phyloP scores from a whole-genome alignment of 306 rosid genomes.

The Mimosa bimucronata region DNA sequence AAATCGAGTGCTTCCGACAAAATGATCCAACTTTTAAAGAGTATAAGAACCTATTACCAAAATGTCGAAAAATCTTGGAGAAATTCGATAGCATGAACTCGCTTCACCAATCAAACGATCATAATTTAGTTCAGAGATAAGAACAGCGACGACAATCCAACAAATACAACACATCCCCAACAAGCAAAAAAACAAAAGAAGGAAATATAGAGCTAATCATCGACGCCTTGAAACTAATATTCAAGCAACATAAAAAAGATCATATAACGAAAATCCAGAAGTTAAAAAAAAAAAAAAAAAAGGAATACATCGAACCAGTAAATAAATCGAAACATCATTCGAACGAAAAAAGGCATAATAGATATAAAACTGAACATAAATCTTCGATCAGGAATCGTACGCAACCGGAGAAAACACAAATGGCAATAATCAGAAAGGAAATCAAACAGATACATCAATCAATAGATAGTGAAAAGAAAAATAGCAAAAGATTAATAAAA shows the following conservation, averaged over 20 bases:
- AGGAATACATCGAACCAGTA: neutral
- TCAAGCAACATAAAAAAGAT: slow-evolving; percentile 29
- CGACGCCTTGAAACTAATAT: neutral
- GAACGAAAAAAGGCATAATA: neutral
- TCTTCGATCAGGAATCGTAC: slow-evolving; percentile 40
- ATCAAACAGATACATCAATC: slow-evolving; percentile 19
- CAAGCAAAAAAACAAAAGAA: neutral
- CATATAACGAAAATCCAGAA: slow-evolving; percentile 32
- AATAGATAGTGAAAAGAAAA: neutral
- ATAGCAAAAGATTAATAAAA: slow-evolving; percentile 8
- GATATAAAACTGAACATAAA: slow-evolving; percentile 18
- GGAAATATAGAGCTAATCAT: slow-evolving; percentile 2
- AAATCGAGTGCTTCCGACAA: neutral
- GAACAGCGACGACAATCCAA: neutral
- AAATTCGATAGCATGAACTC: neutral
- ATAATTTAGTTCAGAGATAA: neutral
- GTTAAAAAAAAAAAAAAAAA: neutral
- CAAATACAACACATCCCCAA: neutral
- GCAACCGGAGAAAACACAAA: slow-evolving; percentile 19
- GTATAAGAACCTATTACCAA: neutral
- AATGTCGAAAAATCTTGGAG: neutral
- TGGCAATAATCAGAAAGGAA: slow-evolving; percentile 29
- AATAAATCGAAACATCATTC: slow-evolving; percentile 22
- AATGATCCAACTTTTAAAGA: slow-evolving; percentile 1
- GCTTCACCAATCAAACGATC: neutral